phyloP scores from a whole-genome alignment of 768 basidiomycete species.

The Psilocybe cubensis region DNA sequence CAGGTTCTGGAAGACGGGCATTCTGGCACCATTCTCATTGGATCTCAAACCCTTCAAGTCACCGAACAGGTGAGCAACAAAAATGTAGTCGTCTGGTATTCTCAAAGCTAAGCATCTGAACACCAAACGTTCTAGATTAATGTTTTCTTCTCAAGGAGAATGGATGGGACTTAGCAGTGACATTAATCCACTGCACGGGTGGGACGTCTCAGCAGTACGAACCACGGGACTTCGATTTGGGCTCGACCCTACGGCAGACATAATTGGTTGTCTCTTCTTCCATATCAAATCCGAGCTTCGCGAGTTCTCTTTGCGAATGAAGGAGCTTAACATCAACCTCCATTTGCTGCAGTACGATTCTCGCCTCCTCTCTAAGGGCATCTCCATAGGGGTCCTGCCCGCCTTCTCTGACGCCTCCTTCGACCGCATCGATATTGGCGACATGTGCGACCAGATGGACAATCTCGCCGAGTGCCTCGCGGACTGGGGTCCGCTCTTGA shows the following conservation, averaged over 20 bases:
- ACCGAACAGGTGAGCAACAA: slow-evolving; percentile 37
- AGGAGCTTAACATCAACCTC: slow-evolving; percentile 37
- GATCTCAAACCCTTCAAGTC: slow-evolving; percentile 34
- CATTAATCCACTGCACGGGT: slow-evolving; percentile 50
- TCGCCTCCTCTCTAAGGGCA: slow-evolving; percentile 39
- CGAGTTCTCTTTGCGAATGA: slow-evolving; percentile 39
- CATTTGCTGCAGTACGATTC: slow-evolving; percentile 48
- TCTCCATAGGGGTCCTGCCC: slow-evolving; percentile 41
- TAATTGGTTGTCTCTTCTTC: slow-evolving; percentile 48
- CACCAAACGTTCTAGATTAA: slow-evolving; percentile 34
- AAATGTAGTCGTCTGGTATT: background rate
- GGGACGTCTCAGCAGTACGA: slow-evolving; percentile 48
- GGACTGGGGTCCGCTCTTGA: slow-evolving; percentile 42
- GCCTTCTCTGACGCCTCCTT: slow-evolving; percentile 39
- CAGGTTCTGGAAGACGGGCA: slow-evolving; percentile 41
- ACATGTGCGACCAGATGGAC: slow-evolving; percentile 37
- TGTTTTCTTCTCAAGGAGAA: slow-evolving; percentile 46
- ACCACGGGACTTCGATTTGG: slow-evolving; percentile 37
- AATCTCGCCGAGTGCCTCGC: slow-evolving; percentile 32
- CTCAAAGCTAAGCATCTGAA: background rate
- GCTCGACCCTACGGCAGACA: slow-evolving; percentile 36
- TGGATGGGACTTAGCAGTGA: slow-evolving; percentile 45
- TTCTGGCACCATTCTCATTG: slow-evolving; percentile 41
- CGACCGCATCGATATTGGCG: slow-evolving; percentile 42
- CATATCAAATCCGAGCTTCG: slow-evolving; percentile 43